Evolutionary conservation across 768 basidiomycete species (phyloP), one percentile per base, ranked within the genome.

Genomic region (Chalciporus chontae): DNA sequence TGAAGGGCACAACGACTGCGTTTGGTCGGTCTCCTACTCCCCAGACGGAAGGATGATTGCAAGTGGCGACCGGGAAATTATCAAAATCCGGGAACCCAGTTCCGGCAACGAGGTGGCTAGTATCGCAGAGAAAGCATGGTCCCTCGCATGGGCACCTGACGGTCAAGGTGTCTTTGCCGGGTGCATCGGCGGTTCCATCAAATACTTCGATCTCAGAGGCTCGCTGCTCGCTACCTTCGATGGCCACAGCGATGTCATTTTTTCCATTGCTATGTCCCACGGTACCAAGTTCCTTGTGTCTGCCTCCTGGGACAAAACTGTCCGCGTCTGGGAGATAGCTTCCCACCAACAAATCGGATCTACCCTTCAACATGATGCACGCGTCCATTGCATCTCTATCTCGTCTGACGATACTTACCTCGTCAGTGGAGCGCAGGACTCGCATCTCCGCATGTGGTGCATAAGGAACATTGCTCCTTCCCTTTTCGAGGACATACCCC

Each of bases 261-360:
- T 18, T 17, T 59, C 54, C 3, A 61, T 68, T 17, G 42, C n/a
- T 0, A 13, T 62, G 26, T 65, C 63, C 9, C 56, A 45, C 23
- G 44, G 51, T 13, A 37, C 43, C 24, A 54, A 47, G 8, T 64
- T 62, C 34, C 10, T 68, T 27, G 65, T 54, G 4, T 67, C 65
- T 7, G 66, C 55, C 1, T 69, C 65, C 4, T 52, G 44, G 54
- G 66, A 68, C 18, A 59, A 43, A 18, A 69, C 65, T 2, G 49
- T 65, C 18, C 54, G 67, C 37, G 45, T 69, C 23, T 69, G 65
- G 63, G 61, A 65, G 36, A 46, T 50, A 0, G 37, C 18, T 18
- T 55, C 62, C 2, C 50, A 56, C 18, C 52, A 54, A 18, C 62
- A 52, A 41, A 26, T 58, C 5, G 59, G 53, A 11, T 58, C 59